Conservation (phyloP, 176 grass and related monocot genomes). For the Thinopyrum elongatum region DNA sequence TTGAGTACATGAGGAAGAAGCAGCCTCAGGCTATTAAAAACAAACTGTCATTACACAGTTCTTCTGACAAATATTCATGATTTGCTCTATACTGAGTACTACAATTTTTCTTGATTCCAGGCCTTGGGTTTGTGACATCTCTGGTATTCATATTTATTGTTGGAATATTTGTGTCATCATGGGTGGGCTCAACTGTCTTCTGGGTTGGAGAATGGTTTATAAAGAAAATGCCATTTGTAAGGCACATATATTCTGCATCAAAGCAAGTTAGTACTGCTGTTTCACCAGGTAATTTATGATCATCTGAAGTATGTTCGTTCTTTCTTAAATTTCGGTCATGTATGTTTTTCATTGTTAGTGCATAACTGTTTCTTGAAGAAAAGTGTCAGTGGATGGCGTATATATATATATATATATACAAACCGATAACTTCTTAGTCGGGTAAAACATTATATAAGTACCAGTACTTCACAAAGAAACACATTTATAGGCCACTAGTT, state of each 20-base stretch:
- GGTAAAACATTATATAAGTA: slow-evolving; percentile 9
- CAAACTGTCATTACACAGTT: background rate
- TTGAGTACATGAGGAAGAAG: background rate
- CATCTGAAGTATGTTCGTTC: background rate
- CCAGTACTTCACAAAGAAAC: slow-evolving; percentile 9
- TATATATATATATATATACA: background rate
- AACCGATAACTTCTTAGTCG: background rate
- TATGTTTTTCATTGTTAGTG: background rate
- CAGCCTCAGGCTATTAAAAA: slow-evolving; percentile 7
- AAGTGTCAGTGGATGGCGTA: background rate
- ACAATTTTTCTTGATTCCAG: slow-evolving; percentile 57
- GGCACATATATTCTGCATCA: slow-evolving; percentile 97
- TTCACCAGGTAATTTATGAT: slow-evolving; percentile 72
- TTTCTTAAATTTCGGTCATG: background rate
- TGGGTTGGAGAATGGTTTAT: slow-evolving; percentile 99
- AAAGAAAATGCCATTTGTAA: slow-evolving; percentile 89
- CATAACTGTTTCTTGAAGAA: background rate
- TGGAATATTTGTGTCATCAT: slow-evolving; percentile 99
- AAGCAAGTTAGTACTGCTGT: slow-evolving; percentile 98
- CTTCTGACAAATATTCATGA: background rate
- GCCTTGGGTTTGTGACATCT: slow-evolving; percentile 97
- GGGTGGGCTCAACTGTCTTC: slow-evolving; percentile 85
- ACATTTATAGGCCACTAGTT: background rate
- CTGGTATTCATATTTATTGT: slow-evolving; percentile 90
- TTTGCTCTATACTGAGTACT: background rate